These are phyloP conservation scores for Sporisorium exsertum DNA, from an alignment of 1,284 basidiomycete genomes.

Conservation along the genomic window DNA sequence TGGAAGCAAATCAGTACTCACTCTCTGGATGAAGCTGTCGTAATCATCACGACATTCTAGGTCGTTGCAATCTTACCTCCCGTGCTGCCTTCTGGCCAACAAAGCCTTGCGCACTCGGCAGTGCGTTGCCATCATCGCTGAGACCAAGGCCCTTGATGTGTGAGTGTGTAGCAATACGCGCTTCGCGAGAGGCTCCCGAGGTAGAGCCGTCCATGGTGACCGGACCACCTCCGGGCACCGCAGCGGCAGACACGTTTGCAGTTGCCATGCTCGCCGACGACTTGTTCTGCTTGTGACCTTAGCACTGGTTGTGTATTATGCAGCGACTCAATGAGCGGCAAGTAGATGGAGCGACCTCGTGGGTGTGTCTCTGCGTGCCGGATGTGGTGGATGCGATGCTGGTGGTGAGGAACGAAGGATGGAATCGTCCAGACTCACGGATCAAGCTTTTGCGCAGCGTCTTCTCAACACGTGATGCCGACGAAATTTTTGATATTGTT, in stretches of 20 bases:
- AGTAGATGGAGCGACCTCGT: too few species aligned
- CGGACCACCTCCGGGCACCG: constrained; percentile 33
- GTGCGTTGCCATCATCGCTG: constrained; percentile 83
- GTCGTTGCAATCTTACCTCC: constrained; percentile 75
- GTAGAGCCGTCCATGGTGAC: constrained; percentile 38
- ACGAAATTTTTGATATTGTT: neutral
- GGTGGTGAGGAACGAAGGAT: constrained; percentile 2
- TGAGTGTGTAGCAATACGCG: constrained; percentile 85
- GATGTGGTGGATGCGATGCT: constrained; percentile 9
- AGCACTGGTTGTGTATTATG: neutral
- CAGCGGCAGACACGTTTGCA: constrained; percentile 23
- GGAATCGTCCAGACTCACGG: constrained; percentile 5
- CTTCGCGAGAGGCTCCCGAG: constrained; percentile 51
- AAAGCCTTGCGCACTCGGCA: constrained; percentile 80
- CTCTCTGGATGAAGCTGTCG: neutral
- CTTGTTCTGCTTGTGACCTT: neutral
- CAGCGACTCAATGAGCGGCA: neutral
- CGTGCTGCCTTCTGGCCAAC: constrained; percentile 89
- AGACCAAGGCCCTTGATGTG: constrained; percentile 97
- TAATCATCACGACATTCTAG: neutral
- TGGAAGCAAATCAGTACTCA: neutral
- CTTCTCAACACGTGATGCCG: constrained; percentile 2
- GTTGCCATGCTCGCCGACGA: constrained; percentile 27
- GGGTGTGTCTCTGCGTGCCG: neutral
- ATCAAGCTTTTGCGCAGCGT: constrained; percentile 7